Evolutionary conservation across 352 stramenopile genomes (phyloP).

Genomic region (Aphanomyces cochlioides): DNA sequence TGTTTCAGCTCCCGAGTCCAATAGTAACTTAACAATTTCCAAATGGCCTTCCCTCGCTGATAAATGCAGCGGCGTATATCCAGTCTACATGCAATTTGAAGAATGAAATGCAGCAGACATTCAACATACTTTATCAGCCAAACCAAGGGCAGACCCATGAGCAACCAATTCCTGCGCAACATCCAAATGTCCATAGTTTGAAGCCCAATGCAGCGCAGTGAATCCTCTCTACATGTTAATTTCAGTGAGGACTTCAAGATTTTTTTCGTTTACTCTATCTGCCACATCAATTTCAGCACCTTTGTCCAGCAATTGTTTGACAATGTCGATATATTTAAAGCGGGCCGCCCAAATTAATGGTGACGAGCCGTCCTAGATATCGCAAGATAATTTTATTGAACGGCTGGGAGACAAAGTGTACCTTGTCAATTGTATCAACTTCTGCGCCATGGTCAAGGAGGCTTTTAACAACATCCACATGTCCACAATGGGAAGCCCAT

Average conservation of each 20-base stretch:
- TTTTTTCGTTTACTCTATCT: too few relatives aligned
- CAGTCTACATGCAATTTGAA: not conserved
- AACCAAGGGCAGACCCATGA: not conserved
- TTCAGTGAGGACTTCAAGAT: too few relatives aligned
- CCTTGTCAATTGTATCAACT: conserved; percentile 1
- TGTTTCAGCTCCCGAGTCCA: not conserved
- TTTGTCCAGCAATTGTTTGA: not conserved
- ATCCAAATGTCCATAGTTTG: not conserved
- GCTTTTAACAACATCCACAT: not conserved
- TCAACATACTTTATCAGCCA: not conserved
- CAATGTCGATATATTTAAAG: not conserved
- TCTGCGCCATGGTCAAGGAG: not conserved
- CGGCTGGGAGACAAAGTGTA: not conserved
- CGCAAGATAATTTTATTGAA: not conserved
- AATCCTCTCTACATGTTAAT: too few relatives aligned
- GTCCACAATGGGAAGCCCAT: not conserved
- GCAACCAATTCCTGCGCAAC: not conserved
- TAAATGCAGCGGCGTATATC: not conserved
- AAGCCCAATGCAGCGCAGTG: not conserved
- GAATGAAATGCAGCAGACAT: not conserved
- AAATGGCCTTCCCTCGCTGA: not conserved
- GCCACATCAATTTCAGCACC: not conserved
- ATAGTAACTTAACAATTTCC: not conserved
- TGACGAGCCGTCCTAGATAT: not conserved
- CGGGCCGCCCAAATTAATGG: not conserved